Conservation (phyloP, 2,329 filamentous ascomycete genomes). For the Paecilomyces fulvus region DNA sequence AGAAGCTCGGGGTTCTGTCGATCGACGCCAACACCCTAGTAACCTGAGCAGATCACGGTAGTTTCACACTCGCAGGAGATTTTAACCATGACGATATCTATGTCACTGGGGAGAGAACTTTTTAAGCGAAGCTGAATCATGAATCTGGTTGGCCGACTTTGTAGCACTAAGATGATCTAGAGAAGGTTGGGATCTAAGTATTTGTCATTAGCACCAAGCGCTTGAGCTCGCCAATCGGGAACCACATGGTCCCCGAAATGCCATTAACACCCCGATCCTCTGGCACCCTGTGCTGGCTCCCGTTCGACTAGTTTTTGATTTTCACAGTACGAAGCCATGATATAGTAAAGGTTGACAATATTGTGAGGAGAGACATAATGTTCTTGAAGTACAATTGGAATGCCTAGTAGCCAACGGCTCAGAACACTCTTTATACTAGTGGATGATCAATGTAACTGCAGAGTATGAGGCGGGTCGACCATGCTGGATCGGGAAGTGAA, state of each 20-base stretch:
- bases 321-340: not conserved
- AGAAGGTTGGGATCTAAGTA: not conserved
- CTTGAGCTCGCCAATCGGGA: not conserved
- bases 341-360: not conserved
- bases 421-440: not conserved
- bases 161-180: not conserved
- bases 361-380: not conserved
- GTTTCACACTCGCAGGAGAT: not conserved
- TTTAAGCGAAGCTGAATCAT: not conserved
- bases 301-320: not conserved
- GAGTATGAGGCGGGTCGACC: not conserved
- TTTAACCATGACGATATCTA: not conserved
- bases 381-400: not conserved
- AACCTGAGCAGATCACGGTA: not conserved
- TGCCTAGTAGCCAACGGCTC: not conserved
- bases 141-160: not conserved
- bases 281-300: too few relatives aligned
- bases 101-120: not conserved
- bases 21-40: not conserved
- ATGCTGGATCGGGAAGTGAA: not conserved
- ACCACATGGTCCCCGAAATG: not conserved
- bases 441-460: not conserved
- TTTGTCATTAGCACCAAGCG: not conserved
- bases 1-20: not conserved
- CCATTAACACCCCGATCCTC: not conserved